Conservation (phyloP, 2,329 filamentous ascomycete species). For the Colletotrichum salicis region DNA sequence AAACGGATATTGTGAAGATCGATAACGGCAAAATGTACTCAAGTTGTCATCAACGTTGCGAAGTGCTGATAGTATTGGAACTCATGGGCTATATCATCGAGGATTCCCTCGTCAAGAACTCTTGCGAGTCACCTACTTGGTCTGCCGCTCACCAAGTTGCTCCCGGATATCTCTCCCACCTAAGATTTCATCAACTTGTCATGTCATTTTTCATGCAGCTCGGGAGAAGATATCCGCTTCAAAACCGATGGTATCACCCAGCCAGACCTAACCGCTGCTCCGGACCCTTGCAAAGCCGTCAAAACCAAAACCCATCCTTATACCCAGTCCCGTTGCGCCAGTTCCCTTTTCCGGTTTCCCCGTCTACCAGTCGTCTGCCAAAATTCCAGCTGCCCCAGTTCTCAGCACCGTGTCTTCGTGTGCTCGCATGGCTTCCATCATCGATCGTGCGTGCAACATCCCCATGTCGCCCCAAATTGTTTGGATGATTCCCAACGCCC, state of each 20-base stretch:
- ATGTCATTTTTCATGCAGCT: not conserved
- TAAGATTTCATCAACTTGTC: not conserved
- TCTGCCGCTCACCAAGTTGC: not conserved
- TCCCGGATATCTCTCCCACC: not conserved
- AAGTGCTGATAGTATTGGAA: not conserved
- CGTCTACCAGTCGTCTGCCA: conserved; percentile 32
- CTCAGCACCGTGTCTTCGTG: conserved; percentile 38
- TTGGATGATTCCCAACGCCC: conserved; percentile 57
- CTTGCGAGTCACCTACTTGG: not conserved
- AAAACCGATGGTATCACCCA: conserved; percentile 22
- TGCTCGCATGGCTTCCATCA: conserved; percentile 54
- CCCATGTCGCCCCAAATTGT: conserved; percentile 63
- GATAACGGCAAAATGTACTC: not conserved
- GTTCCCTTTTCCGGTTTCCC: not conserved
- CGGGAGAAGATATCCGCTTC: not conserved
- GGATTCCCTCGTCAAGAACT: not conserved
- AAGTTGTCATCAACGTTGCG: not conserved
- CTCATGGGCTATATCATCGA: not conserved
- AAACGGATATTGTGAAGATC: not conserved
- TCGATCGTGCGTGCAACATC: conserved; percentile 59
- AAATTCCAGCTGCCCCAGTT: conserved; percentile 24
- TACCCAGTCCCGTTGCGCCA: not conserved
- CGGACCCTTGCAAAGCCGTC: not conserved
- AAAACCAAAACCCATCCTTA: not conserved
- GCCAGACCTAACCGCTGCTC: conserved; percentile 3